phyloP scores from a whole-genome alignment of 371 early-diverging fungal genomes.

The Mucor saturninus region DNA sequence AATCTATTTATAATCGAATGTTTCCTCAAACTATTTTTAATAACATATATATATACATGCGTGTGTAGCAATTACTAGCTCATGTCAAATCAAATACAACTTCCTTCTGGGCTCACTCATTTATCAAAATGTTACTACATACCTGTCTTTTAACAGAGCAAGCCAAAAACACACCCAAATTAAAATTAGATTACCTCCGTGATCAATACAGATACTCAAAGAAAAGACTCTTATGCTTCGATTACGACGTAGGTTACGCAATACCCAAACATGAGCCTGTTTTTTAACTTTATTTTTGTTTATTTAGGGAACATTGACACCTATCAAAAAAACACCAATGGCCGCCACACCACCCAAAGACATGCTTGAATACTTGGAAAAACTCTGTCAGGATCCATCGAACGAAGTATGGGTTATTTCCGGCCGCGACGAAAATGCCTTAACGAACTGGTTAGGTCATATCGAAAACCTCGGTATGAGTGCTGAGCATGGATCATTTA shows the following conservation, averaged over 20 bases:
- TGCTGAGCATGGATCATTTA: constrained; percentile 78
- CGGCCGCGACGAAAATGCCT: constrained; percentile 85
- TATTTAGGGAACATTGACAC: constrained; percentile 81
- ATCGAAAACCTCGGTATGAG: constrained; percentile 81
- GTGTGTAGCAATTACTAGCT: constrained; percentile 74
- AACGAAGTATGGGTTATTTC: constrained; percentile 94
- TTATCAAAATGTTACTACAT: constrained; percentile 67
- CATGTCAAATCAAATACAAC: constrained; percentile 92
- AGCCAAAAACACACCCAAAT: constrained; percentile 68
- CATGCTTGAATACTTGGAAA: constrained; percentile 68
- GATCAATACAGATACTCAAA: constrained; percentile 59
- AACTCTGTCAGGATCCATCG: constrained; percentile 71
- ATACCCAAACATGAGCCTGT: not conserved
- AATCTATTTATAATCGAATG: not conserved
- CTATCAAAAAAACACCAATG: constrained; percentile 71
- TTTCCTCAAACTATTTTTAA: not conserved
- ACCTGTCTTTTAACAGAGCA: constrained; percentile 56
- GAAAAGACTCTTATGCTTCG: constrained; percentile 81
- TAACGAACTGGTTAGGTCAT: constrained; percentile 86
- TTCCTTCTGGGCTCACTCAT: constrained; percentile 89
- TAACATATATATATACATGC: not conserved
- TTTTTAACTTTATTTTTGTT: constrained; percentile 26
- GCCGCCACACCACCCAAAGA: constrained; percentile 69
- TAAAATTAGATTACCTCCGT: constrained; percentile 55
- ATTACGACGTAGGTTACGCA: constrained; percentile 75